Conservation (phyloP, 495 filamentous ascomycete species). For the Trichocladium antarcticum region DNA sequence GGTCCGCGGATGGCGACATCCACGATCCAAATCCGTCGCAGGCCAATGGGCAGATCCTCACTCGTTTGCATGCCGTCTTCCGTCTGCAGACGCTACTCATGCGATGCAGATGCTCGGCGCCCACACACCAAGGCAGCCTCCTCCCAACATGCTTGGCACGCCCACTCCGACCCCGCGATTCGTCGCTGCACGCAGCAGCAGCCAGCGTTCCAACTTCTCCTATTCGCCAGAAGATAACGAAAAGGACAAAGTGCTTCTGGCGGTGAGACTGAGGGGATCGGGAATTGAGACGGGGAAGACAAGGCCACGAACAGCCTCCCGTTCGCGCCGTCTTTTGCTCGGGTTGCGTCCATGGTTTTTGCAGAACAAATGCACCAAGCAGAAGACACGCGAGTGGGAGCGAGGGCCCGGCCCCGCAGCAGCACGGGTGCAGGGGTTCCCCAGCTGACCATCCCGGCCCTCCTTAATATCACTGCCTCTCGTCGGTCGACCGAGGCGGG, state of each 20-base stretch:
- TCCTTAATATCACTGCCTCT: background rate
- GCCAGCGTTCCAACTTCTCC: background rate
- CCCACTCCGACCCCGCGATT: conserved; percentile 15
- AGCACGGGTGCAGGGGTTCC: conserved; percentile 9
- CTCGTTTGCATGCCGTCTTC: conserved; percentile 3
- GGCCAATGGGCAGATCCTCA: background rate
- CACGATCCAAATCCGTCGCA: background rate
- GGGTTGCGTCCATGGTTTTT: too few relatives aligned
- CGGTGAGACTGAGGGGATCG: conserved; percentile 4
- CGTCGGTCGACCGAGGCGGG: background rate
- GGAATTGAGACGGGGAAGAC: background rate
- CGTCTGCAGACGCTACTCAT: conserved; percentile 1
- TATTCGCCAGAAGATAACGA: conserved; percentile 5
- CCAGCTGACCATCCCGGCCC: conserved; percentile 10
- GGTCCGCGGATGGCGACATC: conserved; percentile 12
- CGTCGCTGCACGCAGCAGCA: background rate
- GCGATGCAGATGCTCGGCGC: background rate
- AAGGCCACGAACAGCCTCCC: background rate
- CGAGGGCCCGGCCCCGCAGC: background rate
- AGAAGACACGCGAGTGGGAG: background rate
- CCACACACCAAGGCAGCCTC: conserved; percentile 1
- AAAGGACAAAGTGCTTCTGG: background rate
- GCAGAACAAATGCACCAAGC: too few relatives aligned
- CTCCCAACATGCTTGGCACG: conserved; percentile 10
- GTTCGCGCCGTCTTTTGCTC: too few relatives aligned